Evolutionary conservation across 148 eudicot genomes (phyloP).

Genomic region (Chenopodium berlandieri): DNA sequence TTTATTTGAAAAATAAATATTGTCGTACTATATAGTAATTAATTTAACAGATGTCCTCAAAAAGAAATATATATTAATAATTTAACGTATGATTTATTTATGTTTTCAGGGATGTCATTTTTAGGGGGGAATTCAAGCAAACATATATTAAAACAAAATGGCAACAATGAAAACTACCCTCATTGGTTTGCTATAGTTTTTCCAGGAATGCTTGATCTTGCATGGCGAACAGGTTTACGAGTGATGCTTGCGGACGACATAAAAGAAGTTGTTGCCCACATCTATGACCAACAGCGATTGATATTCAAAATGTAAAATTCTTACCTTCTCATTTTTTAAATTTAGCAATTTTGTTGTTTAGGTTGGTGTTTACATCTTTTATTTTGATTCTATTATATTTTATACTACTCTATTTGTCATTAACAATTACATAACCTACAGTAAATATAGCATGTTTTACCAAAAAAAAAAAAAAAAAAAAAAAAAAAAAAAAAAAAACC

Average conservation of each 20-base stretch:
- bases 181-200: constrained; percentile 23
- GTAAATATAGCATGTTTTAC: no score
- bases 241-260: not conserved
- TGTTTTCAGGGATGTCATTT: constrained; percentile 9
- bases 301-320: not conserved
- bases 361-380: no score
- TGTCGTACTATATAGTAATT: not conserved
- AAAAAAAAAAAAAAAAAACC: no score
- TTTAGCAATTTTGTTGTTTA: no score
- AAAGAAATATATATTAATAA: no score
- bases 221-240: not conserved
- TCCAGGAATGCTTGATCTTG: constrained; percentile 18
- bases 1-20: no score
- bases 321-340: not conserved
- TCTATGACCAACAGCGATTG: not conserved
- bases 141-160: not conserved
- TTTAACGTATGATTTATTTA: not conserved
- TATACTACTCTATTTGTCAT: no score
- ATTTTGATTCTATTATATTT: no score
- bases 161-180: not conserved
- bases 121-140: not conserved
- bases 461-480: no score
- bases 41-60: not conserved
- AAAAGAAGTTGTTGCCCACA: not conserved
- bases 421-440: no score